Conservation (phyloP, 2,329 filamentous ascomycete genomes). For the Epichloe gansuensis region DNA sequence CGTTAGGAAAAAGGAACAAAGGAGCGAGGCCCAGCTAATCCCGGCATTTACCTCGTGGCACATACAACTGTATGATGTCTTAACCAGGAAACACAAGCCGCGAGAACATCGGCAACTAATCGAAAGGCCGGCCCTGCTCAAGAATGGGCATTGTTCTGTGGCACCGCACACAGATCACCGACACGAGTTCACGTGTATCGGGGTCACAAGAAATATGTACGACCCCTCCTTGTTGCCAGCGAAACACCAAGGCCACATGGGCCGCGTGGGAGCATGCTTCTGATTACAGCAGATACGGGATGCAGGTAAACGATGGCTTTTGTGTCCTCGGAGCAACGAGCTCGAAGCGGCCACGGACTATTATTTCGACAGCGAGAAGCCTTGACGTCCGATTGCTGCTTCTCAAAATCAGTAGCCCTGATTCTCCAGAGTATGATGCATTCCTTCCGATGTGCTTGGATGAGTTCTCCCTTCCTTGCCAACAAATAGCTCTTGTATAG, state of each 20-base stretch:
- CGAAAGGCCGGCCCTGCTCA: background rate
- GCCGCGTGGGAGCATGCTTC: background rate
- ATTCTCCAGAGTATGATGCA: background rate
- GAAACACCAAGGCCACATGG: background rate
- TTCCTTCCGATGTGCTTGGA: background rate
- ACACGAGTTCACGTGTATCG: slow-evolving; percentile 3
- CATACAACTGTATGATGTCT: background rate
- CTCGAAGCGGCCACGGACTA: no score
- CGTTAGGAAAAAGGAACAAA: background rate
- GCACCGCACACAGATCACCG: background rate
- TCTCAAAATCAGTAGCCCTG: no score
- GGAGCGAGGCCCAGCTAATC: background rate
- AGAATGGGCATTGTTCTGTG: background rate
- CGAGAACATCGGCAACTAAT: background rate
- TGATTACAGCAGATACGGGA: background rate
- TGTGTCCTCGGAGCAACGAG: background rate
- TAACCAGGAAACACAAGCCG: background rate
- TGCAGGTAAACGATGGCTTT: background rate
- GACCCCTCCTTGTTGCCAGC: background rate
- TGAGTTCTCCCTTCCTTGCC: no score
- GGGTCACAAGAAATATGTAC: background rate
- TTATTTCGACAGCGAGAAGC: background rate
- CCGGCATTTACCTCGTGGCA: background rate
- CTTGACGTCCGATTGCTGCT: background rate
- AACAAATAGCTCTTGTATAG: no score